Evolutionary conservation across 2,329 filamentous ascomycete species (phyloP).

Genomic region (Penicillium sp.): DNA sequence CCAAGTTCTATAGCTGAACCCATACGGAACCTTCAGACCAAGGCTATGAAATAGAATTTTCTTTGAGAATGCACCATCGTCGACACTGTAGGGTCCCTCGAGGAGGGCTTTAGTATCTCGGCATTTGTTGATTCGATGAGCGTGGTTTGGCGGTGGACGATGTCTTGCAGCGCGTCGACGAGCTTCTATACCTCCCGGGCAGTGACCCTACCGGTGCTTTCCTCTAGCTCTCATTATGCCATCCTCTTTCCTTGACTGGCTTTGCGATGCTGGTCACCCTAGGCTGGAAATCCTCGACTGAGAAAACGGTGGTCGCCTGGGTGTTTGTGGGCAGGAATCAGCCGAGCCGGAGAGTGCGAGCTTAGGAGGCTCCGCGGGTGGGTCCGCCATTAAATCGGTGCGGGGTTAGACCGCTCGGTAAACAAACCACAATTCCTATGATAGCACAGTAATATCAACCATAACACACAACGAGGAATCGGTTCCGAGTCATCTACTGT

Average conservation of each 20-base stretch:
- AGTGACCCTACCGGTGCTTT: slow-evolving; percentile 6
- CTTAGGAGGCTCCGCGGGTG: not conserved
- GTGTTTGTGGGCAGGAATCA: slow-evolving; percentile 18
- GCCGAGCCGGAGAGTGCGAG: too few species aligned
- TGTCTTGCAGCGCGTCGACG: slow-evolving; percentile 10
- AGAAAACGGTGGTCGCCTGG: slow-evolving; percentile 10
- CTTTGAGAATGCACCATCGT: too few species aligned
- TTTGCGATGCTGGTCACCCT: slow-evolving; percentile 1
- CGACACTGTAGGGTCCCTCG: too few species aligned
- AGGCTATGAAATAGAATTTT: too few species aligned
- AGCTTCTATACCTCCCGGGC: slow-evolving; percentile 14
- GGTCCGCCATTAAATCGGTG: not conserved
- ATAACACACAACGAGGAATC: too few species aligned
- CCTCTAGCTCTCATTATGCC: not conserved
- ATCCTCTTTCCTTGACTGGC: not conserved
- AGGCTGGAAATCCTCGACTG: slow-evolving; percentile 9
- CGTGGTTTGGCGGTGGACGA: slow-evolving; percentile 9
- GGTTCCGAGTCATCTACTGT: too few species aligned
- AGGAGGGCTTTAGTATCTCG: too few species aligned
- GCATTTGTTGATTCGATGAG: too few species aligned
- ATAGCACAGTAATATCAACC: too few species aligned
- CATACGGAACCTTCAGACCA: too few species aligned
- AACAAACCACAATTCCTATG: too few species aligned
- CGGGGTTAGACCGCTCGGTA: not conserved
- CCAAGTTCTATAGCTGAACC: too few species aligned